Conservation (phyloP, 768 basidiomycete species). For the Termitomyces heimii region DNA sequence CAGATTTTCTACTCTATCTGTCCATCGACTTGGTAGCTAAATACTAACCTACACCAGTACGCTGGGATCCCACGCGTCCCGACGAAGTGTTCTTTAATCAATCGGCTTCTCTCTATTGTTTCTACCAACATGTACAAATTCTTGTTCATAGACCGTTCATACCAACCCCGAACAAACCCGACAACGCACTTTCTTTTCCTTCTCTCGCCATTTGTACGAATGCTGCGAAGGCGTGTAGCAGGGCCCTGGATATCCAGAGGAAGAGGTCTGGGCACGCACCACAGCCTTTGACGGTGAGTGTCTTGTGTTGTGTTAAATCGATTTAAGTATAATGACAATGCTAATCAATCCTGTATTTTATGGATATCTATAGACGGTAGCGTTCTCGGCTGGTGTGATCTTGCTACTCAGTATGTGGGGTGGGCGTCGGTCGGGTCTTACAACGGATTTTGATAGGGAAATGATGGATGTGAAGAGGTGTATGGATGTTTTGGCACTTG, state of each 20-base stretch:
- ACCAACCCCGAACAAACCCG: slow-evolving; percentile 44
- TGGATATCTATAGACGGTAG: slow-evolving; percentile 23
- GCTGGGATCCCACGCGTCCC: slow-evolving; percentile 44
- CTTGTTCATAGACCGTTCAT: slow-evolving; percentile 77
- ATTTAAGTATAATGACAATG: not conserved
- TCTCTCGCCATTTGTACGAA: slow-evolving; percentile 74
- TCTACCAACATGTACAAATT: slow-evolving; percentile 58
- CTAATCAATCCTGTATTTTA: not conserved
- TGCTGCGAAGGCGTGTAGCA: slow-evolving; percentile 73
- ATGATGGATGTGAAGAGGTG: slow-evolving; percentile 61
- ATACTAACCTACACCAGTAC: slow-evolving; percentile 23
- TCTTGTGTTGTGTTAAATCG: not conserved
- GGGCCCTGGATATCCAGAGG: slow-evolving; percentile 61
- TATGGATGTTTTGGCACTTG: slow-evolving; percentile 41
- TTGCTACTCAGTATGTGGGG: slow-evolving; percentile 67
- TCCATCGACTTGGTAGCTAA: not conserved
- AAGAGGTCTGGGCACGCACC: slow-evolving; percentile 23
- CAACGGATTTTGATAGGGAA: slow-evolving; percentile 44
- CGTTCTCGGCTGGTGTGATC: slow-evolving; percentile 46
- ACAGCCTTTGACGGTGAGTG: slow-evolving; percentile 28
- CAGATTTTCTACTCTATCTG: not conserved
- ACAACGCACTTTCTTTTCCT: slow-evolving; percentile 42
- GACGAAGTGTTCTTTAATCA: slow-evolving; percentile 47
- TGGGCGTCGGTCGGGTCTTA: slow-evolving; percentile 45
- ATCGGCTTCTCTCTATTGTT: slow-evolving; percentile 48